A percentile compares a stretch with the other conserved stretches of the same genome.
These are phyloP conservation scores for Delonix regia DNA, from an alignment of 306 rosid genomes.

Conservation along the genomic window DNA sequence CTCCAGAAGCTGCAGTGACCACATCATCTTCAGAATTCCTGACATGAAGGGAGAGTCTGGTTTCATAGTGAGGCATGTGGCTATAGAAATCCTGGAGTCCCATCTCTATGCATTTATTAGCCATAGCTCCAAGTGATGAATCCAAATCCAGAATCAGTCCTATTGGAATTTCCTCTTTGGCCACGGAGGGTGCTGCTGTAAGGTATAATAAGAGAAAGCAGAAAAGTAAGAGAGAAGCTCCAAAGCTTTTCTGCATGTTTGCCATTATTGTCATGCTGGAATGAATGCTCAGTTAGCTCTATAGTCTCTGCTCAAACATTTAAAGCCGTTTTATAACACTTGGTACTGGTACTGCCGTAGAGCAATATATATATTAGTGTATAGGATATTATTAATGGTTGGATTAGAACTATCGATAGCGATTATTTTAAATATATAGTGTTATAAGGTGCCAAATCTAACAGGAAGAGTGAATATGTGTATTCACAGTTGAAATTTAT, in stretches of 20 bases:
- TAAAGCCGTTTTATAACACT: not conserved
- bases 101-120: constrained; percentile 28
- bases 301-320: too few relatives aligned
- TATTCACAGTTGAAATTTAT: too few relatives aligned
- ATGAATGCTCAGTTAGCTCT: too few relatives aligned
- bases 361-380: too few relatives aligned
- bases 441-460: too few relatives aligned
- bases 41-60: constrained; percentile 9
- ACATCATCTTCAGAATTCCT: constrained; percentile 31
- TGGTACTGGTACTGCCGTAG: too few relatives aligned
- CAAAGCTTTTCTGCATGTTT: not conserved
- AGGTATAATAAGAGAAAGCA: not conserved
- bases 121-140: constrained; percentile 19
- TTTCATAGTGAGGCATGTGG: constrained; percentile 15
- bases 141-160: constrained; percentile 41
- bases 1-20: constrained; percentile 38
- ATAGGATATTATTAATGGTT: too few relatives aligned
- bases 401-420: too few relatives aligned
- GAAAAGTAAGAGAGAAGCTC: not conserved
- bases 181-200: not conserved
- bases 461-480: too few relatives aligned
- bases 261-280: not conserved
- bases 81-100: constrained; percentile 38
- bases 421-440: too few relatives aligned
- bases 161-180: constrained; percentile 20